phyloP scores from a whole-genome alignment of 331 rosid genomes.

The Quercus phellos region DNA sequence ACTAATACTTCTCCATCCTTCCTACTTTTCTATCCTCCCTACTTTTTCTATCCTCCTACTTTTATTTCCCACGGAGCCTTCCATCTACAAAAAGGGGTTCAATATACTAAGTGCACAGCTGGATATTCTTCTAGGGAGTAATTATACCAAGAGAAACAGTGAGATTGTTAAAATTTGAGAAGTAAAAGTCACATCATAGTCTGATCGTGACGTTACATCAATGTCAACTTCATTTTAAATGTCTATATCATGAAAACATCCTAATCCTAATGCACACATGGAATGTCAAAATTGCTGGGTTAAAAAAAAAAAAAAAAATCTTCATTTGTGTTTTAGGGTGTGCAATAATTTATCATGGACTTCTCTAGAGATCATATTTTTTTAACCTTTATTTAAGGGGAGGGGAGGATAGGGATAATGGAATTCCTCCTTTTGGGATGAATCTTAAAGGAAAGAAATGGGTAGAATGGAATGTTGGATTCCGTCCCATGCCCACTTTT shows the following conservation, averaged over 20 bases:
- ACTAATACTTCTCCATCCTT: too few species aligned
- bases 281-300: too few species aligned
- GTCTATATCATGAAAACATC: background rate
- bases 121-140: background rate
- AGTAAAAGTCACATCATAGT: background rate
- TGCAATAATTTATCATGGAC: background rate
- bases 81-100: background rate
- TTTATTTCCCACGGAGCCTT: background rate
- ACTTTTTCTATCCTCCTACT: too few species aligned
- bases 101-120: background rate
- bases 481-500: background rate
- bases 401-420: background rate
- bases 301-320: too few species aligned
- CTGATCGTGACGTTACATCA: background rate
- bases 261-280: background rate
- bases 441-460: background rate
- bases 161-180: background rate
- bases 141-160: background rate
- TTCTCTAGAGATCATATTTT: background rate
- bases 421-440: background rate
- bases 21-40: too few species aligned
- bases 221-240: background rate
- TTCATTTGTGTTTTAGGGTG: background rate
- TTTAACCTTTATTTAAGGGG: too few species aligned
- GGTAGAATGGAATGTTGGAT: background rate